Base-by-base conservation (phyloP, 495 filamentous ascomycete species). In the Monascus purpureus region DNA sequence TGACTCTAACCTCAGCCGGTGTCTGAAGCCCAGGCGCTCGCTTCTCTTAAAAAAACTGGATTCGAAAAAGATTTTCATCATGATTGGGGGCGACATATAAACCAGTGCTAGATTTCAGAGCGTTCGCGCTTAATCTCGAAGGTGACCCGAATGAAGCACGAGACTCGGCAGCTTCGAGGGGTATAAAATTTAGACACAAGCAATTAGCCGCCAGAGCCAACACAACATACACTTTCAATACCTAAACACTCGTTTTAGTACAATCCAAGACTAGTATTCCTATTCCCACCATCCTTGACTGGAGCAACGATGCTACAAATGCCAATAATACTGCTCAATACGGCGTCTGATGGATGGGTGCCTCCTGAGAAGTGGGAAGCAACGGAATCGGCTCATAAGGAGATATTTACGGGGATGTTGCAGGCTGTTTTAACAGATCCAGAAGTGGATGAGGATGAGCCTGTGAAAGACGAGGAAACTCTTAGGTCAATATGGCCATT, bases 241-340 rank as follows among this genome's bases (percentile, higher is more conserved):
- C n/a, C 28, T 19, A 17, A 25, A 29, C 14, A 17, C 26, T 33
- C 32, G 20, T 32, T 36, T 33, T 40, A 65, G 56, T 65, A 26
- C 36, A 46, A 39, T 37, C 45, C 14, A 54, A 55, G 26, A 40
- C 47, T 2, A 44, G 39, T 0, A 47, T 65, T 33, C 52, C 57
- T 3, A 57, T 64, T 17, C 57, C 54, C n/a, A 52, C 44, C 32
- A 36, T 65, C 22, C 43, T 63, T 9, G 59, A 54, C 31, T 67
- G 60, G 61, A 59, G 41, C 32, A 48, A 62, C 37, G 32, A 56
- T 28, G 37, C 40, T 4, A 50, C 45, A 23, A 65, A 57, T 36
- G 26, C 53, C 15, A n/a, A n/a, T n/a, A n/a, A n/a, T n/a, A n/a
- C n/a, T n/a, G 2, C 35, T 55, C 1, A 19, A 46, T 32, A 39